A percentile compares a stretch with the other conserved stretches of the same genome.
phyloP scores from a whole-genome alignment of 306 rosid species.

The Benincasa hispida region DNA sequence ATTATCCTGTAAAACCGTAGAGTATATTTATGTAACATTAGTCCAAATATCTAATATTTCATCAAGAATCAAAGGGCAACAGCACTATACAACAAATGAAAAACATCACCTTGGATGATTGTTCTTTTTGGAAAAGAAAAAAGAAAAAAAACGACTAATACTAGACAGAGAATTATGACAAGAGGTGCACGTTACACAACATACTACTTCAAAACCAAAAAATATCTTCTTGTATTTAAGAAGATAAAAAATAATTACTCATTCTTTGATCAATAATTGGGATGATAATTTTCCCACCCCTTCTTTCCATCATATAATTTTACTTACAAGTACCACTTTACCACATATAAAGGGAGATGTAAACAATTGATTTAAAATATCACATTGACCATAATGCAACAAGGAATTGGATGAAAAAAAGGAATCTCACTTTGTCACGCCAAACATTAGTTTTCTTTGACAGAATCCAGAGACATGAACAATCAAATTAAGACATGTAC shows the following conservation, averaged over 20 bases:
- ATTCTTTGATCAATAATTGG: neutral
- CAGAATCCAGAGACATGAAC: neutral
- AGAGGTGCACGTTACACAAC: neutral
- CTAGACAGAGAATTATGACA: neutral
- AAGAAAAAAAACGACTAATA: neutral
- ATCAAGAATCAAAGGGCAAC: neutral
- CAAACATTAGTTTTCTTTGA: neutral
- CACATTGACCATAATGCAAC: neutral
- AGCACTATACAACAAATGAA: neutral
- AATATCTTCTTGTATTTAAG: neutral
- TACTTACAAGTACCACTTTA: neutral
- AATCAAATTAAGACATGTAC: neutral
- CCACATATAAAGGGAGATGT: neutral
- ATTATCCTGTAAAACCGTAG: slow-evolving; percentile 30
- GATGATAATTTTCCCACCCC: neutral
- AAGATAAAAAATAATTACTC: neutral
- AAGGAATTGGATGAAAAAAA: neutral
- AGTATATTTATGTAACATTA: slow-evolving; percentile 6
- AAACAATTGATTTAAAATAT: neutral
- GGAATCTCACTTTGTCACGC: neutral
- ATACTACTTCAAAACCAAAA: neutral
- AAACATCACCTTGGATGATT: neutral
- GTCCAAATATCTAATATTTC: neutral
- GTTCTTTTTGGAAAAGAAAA: neutral
- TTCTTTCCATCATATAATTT: neutral